These are phyloP conservation scores for Neurospora pannonica DNA, from an alignment of 495 filamentous ascomycete species.

Conservation along the genomic window DNA sequence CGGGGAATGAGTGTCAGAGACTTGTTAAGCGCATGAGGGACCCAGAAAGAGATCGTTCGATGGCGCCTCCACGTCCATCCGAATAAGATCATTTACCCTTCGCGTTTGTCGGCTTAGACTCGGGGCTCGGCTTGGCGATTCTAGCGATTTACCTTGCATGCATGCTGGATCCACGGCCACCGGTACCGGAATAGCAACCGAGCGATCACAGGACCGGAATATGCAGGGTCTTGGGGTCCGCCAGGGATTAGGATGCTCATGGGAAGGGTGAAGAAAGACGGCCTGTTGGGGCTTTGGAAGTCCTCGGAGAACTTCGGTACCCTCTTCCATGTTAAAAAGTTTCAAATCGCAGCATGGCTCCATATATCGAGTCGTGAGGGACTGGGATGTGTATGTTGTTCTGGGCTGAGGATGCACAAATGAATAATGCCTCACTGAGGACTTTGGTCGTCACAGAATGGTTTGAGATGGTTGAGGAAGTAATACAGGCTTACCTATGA, in stretches of 20 bases:
- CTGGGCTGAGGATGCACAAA: not conserved
- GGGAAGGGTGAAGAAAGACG: not conserved
- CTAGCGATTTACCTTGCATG: not conserved
- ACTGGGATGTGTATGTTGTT: not conserved
- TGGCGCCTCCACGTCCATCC: not conserved
- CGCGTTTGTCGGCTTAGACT: not conserved
- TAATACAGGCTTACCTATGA: not conserved
- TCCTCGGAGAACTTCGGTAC: not conserved
- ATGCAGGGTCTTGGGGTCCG: not conserved
- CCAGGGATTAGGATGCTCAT: not conserved
- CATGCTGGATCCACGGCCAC: not conserved
- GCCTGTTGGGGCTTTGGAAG: not conserved
- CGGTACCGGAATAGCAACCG: not conserved
- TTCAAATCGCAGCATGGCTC: not conserved
- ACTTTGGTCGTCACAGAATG: not conserved
- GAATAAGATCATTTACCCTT: not conserved
- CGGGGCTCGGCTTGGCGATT: not conserved
- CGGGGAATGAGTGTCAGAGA: conserved; percentile 74
- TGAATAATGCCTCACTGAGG: not conserved
- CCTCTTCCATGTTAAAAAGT: not conserved
- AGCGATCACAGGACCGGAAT: not conserved
- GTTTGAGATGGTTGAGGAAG: not conserved
- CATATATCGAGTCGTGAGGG: not conserved
- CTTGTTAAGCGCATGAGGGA: conserved; percentile 53
- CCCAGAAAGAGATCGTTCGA: not conserved